phyloP scores from a whole-genome alignment of 1,284 basidiomycete genomes.

The Moesziomyces aphidis region DNA sequence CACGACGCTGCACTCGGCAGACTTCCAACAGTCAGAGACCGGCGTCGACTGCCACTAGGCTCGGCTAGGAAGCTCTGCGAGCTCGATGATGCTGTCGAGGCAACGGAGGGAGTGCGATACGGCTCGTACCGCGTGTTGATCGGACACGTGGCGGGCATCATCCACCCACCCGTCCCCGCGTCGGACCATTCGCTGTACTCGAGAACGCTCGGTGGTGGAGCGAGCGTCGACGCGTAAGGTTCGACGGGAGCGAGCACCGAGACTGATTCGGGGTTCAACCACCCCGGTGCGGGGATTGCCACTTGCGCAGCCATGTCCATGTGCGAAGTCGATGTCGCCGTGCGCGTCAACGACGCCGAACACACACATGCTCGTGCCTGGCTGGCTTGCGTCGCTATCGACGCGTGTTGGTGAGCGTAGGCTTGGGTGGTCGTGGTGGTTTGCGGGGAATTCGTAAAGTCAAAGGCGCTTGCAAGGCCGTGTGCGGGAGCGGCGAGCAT shows the following conservation, averaged over 20 bases:
- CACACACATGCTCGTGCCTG: not conserved
- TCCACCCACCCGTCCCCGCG: not conserved
- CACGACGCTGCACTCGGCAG: constrained; percentile 4
- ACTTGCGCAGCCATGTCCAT: not conserved
- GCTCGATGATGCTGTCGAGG: constrained; percentile 9
- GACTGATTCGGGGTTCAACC: constrained; percentile 11
- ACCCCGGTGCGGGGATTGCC: constrained; percentile 16
- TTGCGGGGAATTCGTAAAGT: constrained; percentile 9
- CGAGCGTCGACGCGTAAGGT: too few species aligned
- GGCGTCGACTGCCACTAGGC: not conserved
- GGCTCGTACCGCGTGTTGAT: constrained; percentile 8
- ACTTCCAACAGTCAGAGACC: constrained; percentile 19
- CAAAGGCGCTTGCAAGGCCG: constrained; percentile 15
- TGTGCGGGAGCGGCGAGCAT: not conserved
- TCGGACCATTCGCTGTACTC: not conserved
- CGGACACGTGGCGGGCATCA: not conserved
- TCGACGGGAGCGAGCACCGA: constrained; percentile 1
- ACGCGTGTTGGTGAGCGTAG: not conserved
- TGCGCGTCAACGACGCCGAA: constrained; percentile 5
- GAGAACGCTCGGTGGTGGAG: not conserved
- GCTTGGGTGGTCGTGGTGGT: not conserved
- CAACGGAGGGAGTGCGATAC: constrained; percentile 14
- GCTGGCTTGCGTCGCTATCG: not conserved
- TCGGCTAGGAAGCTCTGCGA: constrained; percentile 5
- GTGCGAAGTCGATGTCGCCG: constrained; percentile 1